phyloP scores from a whole-genome alignment of 371 early-diverging fungal species.

The Actinomortierella ambigua region DNA sequence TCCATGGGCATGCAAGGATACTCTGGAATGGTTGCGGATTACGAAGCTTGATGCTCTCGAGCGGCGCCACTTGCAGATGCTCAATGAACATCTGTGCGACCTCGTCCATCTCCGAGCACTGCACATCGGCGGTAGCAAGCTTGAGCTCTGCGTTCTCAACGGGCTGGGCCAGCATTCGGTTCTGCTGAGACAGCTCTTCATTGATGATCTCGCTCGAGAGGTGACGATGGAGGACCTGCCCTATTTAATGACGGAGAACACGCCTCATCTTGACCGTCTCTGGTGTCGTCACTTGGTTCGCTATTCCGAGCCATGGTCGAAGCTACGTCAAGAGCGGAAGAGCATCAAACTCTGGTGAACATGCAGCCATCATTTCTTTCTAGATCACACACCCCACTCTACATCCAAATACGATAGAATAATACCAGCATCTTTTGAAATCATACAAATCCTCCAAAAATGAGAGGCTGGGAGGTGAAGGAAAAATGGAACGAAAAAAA shows the following conservation, averaged over 20 bases:
- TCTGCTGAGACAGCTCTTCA: constrained; percentile 31
- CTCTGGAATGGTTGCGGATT: constrained; percentile 28
- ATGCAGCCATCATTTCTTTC: background rate
- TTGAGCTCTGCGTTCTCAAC: constrained; percentile 30
- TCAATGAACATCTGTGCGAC: constrained; percentile 36
- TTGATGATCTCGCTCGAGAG: constrained; percentile 33
- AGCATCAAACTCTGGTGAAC: constrained; percentile 32
- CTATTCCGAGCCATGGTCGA: constrained; percentile 42
- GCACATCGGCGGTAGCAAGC: constrained; percentile 41
- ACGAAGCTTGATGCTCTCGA: constrained; percentile 31
- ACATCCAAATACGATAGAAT: no score
- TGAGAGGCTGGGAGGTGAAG: no score
- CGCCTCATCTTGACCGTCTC: constrained; percentile 33
- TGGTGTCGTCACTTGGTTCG: constrained; percentile 44
- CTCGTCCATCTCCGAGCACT: constrained; percentile 30
- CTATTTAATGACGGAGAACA: constrained; percentile 31
- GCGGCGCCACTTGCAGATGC: constrained; percentile 14
- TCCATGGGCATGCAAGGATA: constrained; percentile 28
- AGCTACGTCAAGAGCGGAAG: constrained; percentile 18
- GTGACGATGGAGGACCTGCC: constrained; percentile 35
- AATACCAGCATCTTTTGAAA: no score
- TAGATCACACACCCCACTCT: no score
- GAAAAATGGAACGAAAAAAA: no score
- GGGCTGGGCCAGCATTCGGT: constrained; percentile 23
- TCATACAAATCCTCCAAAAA: no score